phyloP scores from a whole-genome alignment of 1,139 yeast species.

The Saccharomycopsis hybrid region DNA sequence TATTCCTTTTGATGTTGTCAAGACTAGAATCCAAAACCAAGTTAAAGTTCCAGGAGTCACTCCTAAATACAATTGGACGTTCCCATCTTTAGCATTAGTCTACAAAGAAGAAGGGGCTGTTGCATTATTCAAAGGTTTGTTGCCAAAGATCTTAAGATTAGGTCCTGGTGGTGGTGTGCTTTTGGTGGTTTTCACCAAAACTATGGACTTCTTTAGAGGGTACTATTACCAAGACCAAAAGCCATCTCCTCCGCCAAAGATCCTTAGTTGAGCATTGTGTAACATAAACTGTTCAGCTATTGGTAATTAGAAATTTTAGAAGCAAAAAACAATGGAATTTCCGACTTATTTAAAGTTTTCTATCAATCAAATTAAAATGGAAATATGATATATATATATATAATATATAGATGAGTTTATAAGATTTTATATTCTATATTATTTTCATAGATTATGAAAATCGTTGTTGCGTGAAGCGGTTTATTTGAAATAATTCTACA shows the following conservation, averaged over 20 bases:
- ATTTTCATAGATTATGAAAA: too few species aligned
- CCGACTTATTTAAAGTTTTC: too few species aligned
- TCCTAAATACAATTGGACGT: conserved; percentile 86
- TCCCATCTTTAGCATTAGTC: conserved; percentile 71
- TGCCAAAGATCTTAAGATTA: conserved; percentile 93
- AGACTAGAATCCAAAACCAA: conserved; percentile 93
- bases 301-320: too few species aligned
- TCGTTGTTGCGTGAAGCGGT: too few species aligned
- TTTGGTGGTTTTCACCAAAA: conserved; percentile 87
- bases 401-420: too few species aligned
- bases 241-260: background rate
- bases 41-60: conserved; percentile 54
- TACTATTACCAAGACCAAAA: conserved; percentile 38
- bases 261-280: too few species aligned
- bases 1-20: conserved; percentile 97
- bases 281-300: too few species aligned
- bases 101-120: conserved; percentile 84
- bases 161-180: conserved; percentile 99
- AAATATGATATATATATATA: too few species aligned
- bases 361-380: too few species aligned
- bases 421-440: too few species aligned
- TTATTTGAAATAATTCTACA: too few species aligned
- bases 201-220: conserved; percentile 89
- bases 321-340: too few species aligned
- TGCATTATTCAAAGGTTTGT: conserved; percentile 89